These are phyloP conservation scores for Cytospora chrysosperma DNA, from an alignment of 2,329 filamentous ascomycete species.

Conservation along the genomic window DNA sequence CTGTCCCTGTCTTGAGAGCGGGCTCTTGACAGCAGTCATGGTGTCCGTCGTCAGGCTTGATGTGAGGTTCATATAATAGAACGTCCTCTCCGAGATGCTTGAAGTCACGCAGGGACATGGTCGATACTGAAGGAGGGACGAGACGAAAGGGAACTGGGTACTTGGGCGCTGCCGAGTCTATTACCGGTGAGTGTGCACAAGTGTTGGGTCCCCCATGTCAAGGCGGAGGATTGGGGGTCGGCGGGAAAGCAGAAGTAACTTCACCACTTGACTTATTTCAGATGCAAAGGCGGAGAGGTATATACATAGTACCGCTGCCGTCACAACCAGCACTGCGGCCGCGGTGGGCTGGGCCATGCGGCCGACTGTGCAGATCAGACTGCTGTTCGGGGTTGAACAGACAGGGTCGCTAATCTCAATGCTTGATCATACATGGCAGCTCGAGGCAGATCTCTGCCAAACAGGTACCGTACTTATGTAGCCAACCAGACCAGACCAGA, in stretches of 20 bases:
- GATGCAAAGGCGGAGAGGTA: neutral
- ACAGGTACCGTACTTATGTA: too few relatives aligned
- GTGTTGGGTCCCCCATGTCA: neutral
- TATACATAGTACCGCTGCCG: neutral
- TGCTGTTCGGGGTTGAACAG: neutral
- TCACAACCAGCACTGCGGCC: neutral
- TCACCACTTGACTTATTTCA: neutral
- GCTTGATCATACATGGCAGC: neutral
- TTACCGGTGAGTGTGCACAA: neutral
- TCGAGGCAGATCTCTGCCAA: neutral
- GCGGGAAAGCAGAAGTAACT: too few relatives aligned
- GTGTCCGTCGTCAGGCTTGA: too few relatives aligned
- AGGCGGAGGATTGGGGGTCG: too few relatives aligned
- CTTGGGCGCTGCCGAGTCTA: neutral
- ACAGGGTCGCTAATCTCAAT: neutral
- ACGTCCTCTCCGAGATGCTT: conserved; percentile 6
- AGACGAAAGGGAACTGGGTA: neutral
- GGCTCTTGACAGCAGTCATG: neutral
- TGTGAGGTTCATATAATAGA: conserved; percentile 9
- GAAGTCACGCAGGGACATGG: conserved; percentile 10
- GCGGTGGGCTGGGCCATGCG: neutral
- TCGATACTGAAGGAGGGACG: neutral
- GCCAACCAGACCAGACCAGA: too few relatives aligned
- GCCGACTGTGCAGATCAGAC: neutral
- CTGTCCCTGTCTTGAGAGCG: neutral